phyloP scores from a whole-genome alignment of 805 yeast species.

The Candida qinlingensis region DNA sequence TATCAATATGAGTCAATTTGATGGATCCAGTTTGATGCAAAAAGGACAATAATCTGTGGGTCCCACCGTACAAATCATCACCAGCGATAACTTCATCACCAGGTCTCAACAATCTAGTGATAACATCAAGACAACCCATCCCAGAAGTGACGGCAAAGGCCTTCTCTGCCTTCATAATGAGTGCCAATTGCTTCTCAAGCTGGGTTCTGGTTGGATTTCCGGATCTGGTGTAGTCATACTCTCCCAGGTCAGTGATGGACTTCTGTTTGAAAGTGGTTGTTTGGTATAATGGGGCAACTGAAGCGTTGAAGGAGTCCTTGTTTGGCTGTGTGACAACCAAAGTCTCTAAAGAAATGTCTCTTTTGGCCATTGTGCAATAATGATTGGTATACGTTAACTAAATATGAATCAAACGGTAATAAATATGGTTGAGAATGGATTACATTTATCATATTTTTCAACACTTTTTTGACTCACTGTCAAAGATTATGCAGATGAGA shows the following conservation, averaged over 20 bases:
- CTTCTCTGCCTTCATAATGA: constrained; percentile 71
- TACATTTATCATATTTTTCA: neutral
- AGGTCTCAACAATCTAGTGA: constrained; percentile 64
- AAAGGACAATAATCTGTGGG: constrained; percentile 77
- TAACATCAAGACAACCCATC: constrained; percentile 88
- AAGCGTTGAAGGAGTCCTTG: constrained; percentile 69
- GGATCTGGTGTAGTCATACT: constrained; percentile 81
- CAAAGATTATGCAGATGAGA: neutral
- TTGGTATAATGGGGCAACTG: constrained; percentile 85
- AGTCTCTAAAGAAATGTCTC: constrained; percentile 13
- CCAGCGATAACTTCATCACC: constrained; percentile 94
- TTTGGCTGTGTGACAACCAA: constrained; percentile 23
- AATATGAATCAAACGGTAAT: neutral
- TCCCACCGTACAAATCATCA: constrained; percentile 92
- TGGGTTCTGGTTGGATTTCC: constrained; percentile 91
- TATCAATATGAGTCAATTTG: constrained; percentile 71
- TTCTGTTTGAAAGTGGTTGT: constrained; percentile 91
- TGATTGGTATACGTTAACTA: no score
- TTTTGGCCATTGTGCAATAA: neutral
- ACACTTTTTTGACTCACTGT: constrained; percentile 1
- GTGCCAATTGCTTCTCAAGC: constrained; percentile 71
- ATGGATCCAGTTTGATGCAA: constrained; percentile 59
- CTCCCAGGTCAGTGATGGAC: constrained; percentile 68
- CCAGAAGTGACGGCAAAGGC: constrained; percentile 85
- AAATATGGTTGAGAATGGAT: neutral